Evolutionary conservation across 176 grass and related monocot species (phyloP).

Genomic region (Guadua angustifolia): DNA sequence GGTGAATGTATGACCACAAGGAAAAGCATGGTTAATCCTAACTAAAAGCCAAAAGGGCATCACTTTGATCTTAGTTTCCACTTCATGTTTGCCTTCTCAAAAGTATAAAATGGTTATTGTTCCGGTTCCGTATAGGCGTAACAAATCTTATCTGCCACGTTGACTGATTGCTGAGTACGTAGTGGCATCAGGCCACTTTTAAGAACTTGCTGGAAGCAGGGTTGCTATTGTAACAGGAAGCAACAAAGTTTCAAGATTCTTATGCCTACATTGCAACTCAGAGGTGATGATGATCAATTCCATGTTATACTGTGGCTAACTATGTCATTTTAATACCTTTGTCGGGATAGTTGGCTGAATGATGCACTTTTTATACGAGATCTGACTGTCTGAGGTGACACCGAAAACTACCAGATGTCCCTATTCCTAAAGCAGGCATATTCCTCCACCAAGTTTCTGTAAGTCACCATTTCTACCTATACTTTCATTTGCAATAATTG

Average conservation of each 20-base stretch:
- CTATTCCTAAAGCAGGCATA: not conserved
- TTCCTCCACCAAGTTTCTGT: not conserved
- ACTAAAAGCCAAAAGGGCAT: not conserved
- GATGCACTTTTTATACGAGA: not conserved
- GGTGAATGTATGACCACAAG: not conserved
- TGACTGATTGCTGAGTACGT: not conserved
- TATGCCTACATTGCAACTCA: not conserved
- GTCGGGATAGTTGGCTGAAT: not conserved
- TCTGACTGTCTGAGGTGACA: not conserved
- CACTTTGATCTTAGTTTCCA: not conserved
- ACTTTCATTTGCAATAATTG: not conserved
- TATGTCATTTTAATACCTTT: not conserved
- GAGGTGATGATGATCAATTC: not conserved
- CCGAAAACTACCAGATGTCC: not conserved
- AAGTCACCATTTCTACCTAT: not conserved
- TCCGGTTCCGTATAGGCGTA: not conserved
- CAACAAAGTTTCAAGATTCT: not conserved
- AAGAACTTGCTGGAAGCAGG: not conserved
- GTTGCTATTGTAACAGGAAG: not conserved
- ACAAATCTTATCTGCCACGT: not conserved
- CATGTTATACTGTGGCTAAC: not conserved
- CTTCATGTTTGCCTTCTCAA: not conserved
- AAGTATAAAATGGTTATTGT: not conserved
- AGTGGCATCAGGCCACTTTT: not conserved
- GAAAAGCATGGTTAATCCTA: not conserved